Base-by-base conservation (phyloP, 2,329 filamentous ascomycete genomes). In the Aspergillus quadricinctus region DNA sequence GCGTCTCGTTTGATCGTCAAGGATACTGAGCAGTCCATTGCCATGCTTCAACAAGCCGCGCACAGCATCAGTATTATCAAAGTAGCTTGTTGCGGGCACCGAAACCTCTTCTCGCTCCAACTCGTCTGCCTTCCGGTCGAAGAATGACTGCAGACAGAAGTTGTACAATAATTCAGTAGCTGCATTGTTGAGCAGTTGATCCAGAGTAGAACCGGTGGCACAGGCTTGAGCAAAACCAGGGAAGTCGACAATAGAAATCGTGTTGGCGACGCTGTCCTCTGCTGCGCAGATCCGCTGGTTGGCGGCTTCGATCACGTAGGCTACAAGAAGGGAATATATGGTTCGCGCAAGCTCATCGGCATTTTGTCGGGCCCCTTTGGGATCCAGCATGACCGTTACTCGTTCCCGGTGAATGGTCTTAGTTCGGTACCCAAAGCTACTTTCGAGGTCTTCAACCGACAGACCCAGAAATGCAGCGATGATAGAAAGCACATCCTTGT, bases 311-410 rank as follows among this genome's bases (percentile, higher is more conserved):
- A 97, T 90, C 41, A 99, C 87, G 73, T 92, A 97, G 17, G 93
- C 92, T 14, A 97, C 93, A 6, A 99, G 81, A 8, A 99, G 85
- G 4, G 92, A 93, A 77, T 99, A 99, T 0, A 99, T 79, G 0
- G 93, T 97, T 52, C 93, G 84, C 4, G 94, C 92, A 50, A 99
- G 83, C 74, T 97, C 94, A 69, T 97, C 92, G 17, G 94, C 94
- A 65, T 97, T 97, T 41, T 86, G 88, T 51, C 92, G 88, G 48
- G 94, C 94, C 41, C 94, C 94, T 56, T 86, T 87, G 6, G 93
- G 90, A 69, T 99, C 94, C 35, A 99, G 83, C 92, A 99, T 96
- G 62, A 99, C 90, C 0, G 94, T 99, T n/a, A 99, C 94, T 54
- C 94, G 88, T 79, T 99, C 94, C 61, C 92, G 89, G 69, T 95